These are phyloP conservation scores for Suillus cothurnatus DNA, from an alignment of 768 basidiomycete species.

Conservation along the genomic window DNA sequence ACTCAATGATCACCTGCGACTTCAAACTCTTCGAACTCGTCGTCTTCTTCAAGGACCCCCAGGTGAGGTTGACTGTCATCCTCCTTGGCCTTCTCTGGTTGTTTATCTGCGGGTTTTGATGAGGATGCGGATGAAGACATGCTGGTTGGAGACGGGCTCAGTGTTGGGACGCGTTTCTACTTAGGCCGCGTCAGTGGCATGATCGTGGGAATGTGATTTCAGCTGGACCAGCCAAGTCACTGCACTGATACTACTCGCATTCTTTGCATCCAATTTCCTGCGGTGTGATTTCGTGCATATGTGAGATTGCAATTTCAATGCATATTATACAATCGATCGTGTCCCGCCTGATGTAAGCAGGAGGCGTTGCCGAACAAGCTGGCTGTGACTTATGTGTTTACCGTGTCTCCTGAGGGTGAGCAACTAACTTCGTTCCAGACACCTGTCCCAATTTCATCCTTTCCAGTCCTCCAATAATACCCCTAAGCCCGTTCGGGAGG, in stretches of 20 bases:
- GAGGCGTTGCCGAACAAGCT: background rate
- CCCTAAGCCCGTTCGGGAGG: slow-evolving; percentile 43
- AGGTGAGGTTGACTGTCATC: slow-evolving; percentile 64
- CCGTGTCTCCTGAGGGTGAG: slow-evolving; percentile 40
- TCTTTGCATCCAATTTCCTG: background rate
- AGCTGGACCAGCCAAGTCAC: background rate
- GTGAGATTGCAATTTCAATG: background rate
- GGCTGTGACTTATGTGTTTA: slow-evolving; percentile 4
- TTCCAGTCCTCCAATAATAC: slow-evolving; percentile 39
- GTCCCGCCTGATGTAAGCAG: background rate
- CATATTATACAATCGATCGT: background rate
- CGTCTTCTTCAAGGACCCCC: slow-evolving; percentile 94
- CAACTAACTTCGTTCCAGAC: slow-evolving; percentile 48
- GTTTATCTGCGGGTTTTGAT: slow-evolving; percentile 44
- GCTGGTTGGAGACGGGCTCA: slow-evolving; percentile 10
- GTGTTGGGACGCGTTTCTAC: background rate
- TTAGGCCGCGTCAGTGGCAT: slow-evolving; percentile 13
- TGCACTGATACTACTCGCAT: background rate
- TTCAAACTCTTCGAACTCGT: slow-evolving; percentile 94
- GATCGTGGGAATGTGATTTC: slow-evolving; percentile 23
- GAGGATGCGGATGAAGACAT: slow-evolving; percentile 51
- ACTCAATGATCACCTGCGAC: slow-evolving; percentile 63
- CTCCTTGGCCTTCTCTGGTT: slow-evolving; percentile 41
- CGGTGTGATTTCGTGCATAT: background rate
- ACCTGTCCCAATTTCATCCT: slow-evolving; percentile 38